These are phyloP conservation scores for Leishmania mexicana DNA, from an alignment of 208 protist genomes.

Conservation along the genomic window DNA sequence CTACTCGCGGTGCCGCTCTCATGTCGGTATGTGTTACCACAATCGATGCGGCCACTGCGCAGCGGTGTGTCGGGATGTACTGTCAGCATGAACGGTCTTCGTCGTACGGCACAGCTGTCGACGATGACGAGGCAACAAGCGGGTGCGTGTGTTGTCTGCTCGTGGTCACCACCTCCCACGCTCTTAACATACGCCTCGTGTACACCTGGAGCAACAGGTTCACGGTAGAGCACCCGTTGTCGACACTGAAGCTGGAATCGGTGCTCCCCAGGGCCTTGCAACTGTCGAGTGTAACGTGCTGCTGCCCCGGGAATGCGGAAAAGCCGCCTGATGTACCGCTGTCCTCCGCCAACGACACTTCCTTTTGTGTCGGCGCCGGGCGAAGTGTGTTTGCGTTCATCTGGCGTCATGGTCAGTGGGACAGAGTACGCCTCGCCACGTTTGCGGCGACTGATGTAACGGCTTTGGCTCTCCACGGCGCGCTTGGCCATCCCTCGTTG, in stretches of 20 bases:
- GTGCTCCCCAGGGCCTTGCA: slow-evolving; percentile 14
- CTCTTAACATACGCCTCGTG: neutral
- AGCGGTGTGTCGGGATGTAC: slow-evolving; percentile 19
- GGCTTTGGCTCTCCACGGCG: slow-evolving; percentile 8
- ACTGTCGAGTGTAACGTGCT: slow-evolving; percentile 21
- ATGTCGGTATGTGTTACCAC: slow-evolving; percentile 13
- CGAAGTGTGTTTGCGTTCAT: slow-evolving; percentile 25
- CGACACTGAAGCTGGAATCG: slow-evolving; percentile 7
- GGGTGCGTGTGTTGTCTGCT: neutral
- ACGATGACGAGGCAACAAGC: neutral
- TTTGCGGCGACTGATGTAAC: slow-evolving; percentile 33
- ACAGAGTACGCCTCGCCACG: slow-evolving; percentile 14
- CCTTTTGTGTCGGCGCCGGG: slow-evolving; percentile 24
- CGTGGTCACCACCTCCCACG: slow-evolving; percentile 8
- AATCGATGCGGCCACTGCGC: slow-evolving; percentile 3
- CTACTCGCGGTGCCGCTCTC: neutral
- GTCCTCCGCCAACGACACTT: neutral
- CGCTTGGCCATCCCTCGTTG: neutral
- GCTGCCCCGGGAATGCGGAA: slow-evolving; percentile 7
- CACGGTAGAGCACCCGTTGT: neutral
- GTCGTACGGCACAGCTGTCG: neutral
- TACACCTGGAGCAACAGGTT: neutral
- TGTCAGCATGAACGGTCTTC: slow-evolving; percentile 3
- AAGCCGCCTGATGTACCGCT: neutral
- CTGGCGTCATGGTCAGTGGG: slow-evolving; percentile 6